phyloP scores from a whole-genome alignment of 1,139 yeast species.

The Geotrichum fermentans region DNA sequence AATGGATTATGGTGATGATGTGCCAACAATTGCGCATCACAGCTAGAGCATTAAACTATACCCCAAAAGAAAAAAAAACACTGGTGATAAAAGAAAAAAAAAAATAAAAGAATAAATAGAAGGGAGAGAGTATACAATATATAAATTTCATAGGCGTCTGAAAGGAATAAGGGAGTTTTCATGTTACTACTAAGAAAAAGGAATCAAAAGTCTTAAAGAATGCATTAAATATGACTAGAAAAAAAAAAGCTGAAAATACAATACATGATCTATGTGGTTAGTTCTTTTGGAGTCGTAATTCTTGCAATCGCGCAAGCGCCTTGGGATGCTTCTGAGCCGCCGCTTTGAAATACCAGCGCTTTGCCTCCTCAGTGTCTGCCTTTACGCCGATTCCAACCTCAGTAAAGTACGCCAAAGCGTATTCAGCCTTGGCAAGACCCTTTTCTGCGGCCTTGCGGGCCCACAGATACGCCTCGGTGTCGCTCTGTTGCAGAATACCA shows the following conservation, averaged over 20 bases:
- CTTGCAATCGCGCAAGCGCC: slow-evolving; percentile 44
- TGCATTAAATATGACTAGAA: background rate
- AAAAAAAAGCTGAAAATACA: background rate
- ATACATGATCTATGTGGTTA: too few species aligned
- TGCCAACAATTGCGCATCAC: slow-evolving; percentile 15
- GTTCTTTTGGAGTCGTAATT: too few species aligned
- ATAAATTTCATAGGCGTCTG: background rate
- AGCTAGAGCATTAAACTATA: too few species aligned
- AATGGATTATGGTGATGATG: slow-evolving; percentile 17
- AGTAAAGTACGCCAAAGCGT: slow-evolving; percentile 73
- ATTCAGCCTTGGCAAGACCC: slow-evolving; percentile 76
- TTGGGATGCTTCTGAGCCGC: slow-evolving; percentile 56
- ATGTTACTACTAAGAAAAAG: too few species aligned
- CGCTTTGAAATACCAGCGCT: slow-evolving; percentile 53
- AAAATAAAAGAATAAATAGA: background rate
- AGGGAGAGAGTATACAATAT: background rate
- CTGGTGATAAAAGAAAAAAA: background rate
- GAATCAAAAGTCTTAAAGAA: background rate
- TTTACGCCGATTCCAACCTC: slow-evolving; percentile 73
- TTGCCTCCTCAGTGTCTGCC: slow-evolving; percentile 46
- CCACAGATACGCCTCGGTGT: slow-evolving; percentile 83
- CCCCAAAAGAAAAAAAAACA: background rate
- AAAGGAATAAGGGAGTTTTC: too few species aligned
- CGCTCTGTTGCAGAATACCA: slow-evolving; percentile 64
- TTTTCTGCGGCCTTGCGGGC: slow-evolving; percentile 80